phyloP scores from a whole-genome alignment of 73 alveolate species.

The Tetrahymena thermophila region DNA sequence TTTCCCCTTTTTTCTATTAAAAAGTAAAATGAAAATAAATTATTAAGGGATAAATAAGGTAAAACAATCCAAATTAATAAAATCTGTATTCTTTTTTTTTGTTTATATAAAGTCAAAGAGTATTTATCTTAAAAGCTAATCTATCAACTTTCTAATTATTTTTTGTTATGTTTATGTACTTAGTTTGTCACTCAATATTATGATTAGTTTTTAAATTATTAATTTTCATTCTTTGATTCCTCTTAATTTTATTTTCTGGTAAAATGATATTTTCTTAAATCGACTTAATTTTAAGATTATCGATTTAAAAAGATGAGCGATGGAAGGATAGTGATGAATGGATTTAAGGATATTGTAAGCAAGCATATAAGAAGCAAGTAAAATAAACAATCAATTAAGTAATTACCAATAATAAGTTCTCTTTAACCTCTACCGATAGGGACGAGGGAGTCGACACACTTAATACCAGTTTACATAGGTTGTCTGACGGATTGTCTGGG shows the following conservation, averaged over 20 bases:
- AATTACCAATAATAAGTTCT: constrained; percentile 76
- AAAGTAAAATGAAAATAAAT: not conserved
- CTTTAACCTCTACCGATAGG: constrained; percentile 98
- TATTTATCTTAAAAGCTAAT: not conserved
- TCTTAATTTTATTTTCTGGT: not conserved
- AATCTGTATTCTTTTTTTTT: not conserved
- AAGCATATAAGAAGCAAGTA: not conserved
- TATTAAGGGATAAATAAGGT: not conserved
- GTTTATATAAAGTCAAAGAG: not conserved
- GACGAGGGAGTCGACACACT: constrained; percentile 87
- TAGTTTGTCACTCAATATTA: not conserved
- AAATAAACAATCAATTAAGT: not conserved
- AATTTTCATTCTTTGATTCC: not conserved
- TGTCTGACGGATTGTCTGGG: constrained; percentile 95
- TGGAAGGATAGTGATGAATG: not conserved
- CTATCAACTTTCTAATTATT: not conserved
- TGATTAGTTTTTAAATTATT: too few relatives aligned
- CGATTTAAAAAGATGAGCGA: not conserved
- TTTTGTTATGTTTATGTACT: not conserved
- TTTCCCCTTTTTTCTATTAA: not conserved
- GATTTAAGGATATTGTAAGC: not conserved
- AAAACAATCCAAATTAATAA: not conserved
- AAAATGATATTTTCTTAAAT: too few relatives aligned
- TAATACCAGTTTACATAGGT: constrained; percentile 95
- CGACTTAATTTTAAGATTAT: too few relatives aligned